Base-by-base conservation (phyloP, 2,329 filamentous ascomycete species). In the Aspergillus fischeri region DNA sequence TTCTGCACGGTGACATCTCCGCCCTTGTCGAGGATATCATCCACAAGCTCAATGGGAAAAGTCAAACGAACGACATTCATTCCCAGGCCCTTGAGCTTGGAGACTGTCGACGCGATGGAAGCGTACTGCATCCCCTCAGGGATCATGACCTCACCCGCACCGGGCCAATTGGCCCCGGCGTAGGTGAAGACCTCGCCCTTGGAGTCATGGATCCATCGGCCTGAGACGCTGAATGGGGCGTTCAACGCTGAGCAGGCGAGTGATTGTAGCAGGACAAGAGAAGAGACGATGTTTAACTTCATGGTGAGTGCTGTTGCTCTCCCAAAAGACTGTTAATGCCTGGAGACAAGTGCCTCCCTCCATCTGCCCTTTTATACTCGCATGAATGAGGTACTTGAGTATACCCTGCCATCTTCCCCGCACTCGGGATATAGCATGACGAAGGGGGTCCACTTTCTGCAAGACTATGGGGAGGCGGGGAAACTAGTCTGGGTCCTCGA, bases 31-130 rank as follows among this genome's bases (percentile, higher is more conserved):
- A 73, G 72, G 20, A 77, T 74, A 49, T 77, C 72, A 54, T 77
- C 74, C 21, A 77, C 65, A 67, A 75, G 72, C 53, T 77, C 73
- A 49, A 75, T 76, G 14, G 75, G 73, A 52, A 76, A 78, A 0
- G 75, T 76, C 60, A 77, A 69, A 2, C 70, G 64, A 48, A 72
- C 67, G 41, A 66, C 64, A 38, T 72, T 72, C 62, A 73, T 69
- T 3, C 69, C 70, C 8, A 71, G 55, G n/a, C 60, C 64, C 44
- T 68, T 67, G 25, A 73, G 63, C 47, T 67, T 68, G 27, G 60
- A 54, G 6, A 71, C 56, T 6, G 67, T 70, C 9, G 63, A 62
- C 32, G 63, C 63, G 14, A 71, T 66, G 1, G 65, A 67, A 17
- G 61, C 59, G 55, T 69, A 71, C 55, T 73, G 68, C 3, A 73